These are phyloP conservation scores for Fusarium nematophilum DNA, from an alignment of 2,329 filamentous ascomycete genomes.

Conservation along the genomic window DNA sequence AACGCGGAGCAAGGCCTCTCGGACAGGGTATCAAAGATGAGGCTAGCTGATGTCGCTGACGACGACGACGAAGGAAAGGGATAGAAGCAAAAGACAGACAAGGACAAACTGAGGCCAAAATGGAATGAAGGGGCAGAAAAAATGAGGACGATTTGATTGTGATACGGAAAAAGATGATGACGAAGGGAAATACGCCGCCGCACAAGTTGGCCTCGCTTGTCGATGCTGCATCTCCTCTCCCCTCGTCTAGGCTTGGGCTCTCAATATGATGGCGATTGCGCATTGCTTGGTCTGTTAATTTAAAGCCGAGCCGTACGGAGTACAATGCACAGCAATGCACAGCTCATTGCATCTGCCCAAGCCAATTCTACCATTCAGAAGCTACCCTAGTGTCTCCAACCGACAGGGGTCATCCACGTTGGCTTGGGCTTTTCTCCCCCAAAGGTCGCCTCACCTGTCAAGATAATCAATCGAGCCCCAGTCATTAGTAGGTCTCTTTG, in stretches of 20 bases:
- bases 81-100: slow-evolving; percentile 4
- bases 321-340: slow-evolving; percentile 30
- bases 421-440: slow-evolving; percentile 15
- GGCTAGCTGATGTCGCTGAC: slow-evolving; percentile 16
- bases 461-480: neutral
- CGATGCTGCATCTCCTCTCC: slow-evolving; percentile 15
- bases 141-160: slow-evolving; percentile 9
- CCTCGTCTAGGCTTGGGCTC: slow-evolving; percentile 22
- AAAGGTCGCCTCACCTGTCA: slow-evolving; percentile 21
- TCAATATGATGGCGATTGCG: slow-evolving; percentile 31
- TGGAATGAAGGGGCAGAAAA: slow-evolving; percentile 14
- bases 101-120: neutral
- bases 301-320: slow-evolving; percentile 32
- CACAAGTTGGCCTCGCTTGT: slow-evolving; percentile 14
- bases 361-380: slow-evolving; percentile 23
- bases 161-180: slow-evolving; percentile 6
- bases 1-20: slow-evolving; percentile 28
- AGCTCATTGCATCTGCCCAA: slow-evolving; percentile 32
- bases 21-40: slow-evolving; percentile 30
- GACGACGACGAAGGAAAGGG: slow-evolving; percentile 15
- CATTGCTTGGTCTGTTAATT: slow-evolving; percentile 28
- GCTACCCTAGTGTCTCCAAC: slow-evolving; percentile 26
- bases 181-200: slow-evolving; percentile 29
- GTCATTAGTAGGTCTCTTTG: too few relatives aligned
- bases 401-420: slow-evolving; percentile 34